Conservation (phyloP, 352 stramenopile species). For the Ophiocytium majus region DNA sequence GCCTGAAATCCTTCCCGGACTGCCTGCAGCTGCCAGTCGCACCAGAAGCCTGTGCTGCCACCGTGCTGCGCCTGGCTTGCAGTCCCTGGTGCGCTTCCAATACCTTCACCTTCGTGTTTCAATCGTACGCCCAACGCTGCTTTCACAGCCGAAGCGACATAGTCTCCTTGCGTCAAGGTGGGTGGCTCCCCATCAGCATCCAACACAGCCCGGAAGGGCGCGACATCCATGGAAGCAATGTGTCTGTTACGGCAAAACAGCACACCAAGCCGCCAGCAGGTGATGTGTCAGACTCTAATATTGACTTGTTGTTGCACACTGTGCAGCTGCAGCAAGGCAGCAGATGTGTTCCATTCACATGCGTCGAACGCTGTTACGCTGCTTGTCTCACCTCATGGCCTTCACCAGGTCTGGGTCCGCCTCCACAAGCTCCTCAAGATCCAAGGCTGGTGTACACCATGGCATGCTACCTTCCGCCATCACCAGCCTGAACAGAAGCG, state of each 20-base stretch:
- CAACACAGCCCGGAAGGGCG: neutral
- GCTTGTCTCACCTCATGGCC: conserved; percentile 18
- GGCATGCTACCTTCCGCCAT: neutral
- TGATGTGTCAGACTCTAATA: too few species aligned
- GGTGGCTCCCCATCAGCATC: neutral
- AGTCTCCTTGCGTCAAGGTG: neutral
- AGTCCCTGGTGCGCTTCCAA: neutral
- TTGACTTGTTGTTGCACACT: too few species aligned
- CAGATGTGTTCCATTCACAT: too few species aligned
- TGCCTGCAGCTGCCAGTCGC: neutral
- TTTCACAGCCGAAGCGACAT: neutral
- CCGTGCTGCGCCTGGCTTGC: neutral
- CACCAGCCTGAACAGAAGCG: conserved; percentile 4
- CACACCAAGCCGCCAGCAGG: too few species aligned
- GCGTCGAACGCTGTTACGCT: too few species aligned
- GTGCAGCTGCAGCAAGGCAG: too few species aligned
- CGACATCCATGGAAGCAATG: neutral
- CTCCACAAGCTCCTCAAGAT: neutral
- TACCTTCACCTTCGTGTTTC: neutral
- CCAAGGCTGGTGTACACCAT: neutral
- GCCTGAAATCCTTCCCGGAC: neutral
- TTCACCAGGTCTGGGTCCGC: neutral
- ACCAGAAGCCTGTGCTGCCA: neutral
- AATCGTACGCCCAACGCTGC: neutral
- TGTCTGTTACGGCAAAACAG: neutral